Evolutionary conservation across 2,329 filamentous ascomycete genomes (phyloP).

Genomic region (Septoria linicola): DNA sequence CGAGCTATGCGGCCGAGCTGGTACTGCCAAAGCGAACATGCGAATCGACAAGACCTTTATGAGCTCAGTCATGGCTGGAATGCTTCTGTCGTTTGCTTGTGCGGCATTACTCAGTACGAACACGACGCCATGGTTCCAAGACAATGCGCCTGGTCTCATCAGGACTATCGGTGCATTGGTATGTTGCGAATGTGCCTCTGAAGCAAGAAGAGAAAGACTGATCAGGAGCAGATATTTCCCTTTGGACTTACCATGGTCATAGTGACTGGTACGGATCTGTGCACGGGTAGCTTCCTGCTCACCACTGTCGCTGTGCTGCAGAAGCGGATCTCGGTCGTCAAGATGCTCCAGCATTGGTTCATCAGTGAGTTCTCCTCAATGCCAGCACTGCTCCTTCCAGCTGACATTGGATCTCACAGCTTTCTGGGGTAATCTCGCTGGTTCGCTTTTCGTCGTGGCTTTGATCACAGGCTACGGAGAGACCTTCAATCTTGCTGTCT

Average conservation of each 20-base stretch:
- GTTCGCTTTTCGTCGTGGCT: conserved; percentile 35
- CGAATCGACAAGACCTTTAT: conserved; percentile 55
- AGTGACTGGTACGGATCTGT: conserved; percentile 38
- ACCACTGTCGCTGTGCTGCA: conserved; percentile 49
- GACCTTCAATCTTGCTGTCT: conserved; percentile 41
- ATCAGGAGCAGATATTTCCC: conserved; percentile 34
- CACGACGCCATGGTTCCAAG: conserved; percentile 36
- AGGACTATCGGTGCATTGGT: conserved; percentile 32
- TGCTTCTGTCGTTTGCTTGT: conserved; percentile 53
- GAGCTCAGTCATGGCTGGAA: conserved; percentile 53
- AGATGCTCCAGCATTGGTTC: conserved; percentile 33
- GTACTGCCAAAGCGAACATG: conserved; percentile 54
- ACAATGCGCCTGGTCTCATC: conserved; percentile 38
- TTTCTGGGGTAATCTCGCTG: conserved; percentile 37
- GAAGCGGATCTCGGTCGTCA: conserved; percentile 34
- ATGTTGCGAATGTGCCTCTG: neutral
- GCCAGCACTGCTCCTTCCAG: neutral
- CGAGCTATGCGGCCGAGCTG: conserved; percentile 52
- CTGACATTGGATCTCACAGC: conserved; percentile 3
- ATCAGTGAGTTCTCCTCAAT: conserved; percentile 16
- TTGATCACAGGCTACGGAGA: conserved; percentile 35
- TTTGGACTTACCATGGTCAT: conserved; percentile 38
- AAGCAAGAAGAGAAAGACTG: neutral
- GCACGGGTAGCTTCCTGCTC: conserved; percentile 39
- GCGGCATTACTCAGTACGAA: conserved; percentile 36